Conservation (phyloP, 495 filamentous ascomycete genomes). For the Penicillium soppii region DNA sequence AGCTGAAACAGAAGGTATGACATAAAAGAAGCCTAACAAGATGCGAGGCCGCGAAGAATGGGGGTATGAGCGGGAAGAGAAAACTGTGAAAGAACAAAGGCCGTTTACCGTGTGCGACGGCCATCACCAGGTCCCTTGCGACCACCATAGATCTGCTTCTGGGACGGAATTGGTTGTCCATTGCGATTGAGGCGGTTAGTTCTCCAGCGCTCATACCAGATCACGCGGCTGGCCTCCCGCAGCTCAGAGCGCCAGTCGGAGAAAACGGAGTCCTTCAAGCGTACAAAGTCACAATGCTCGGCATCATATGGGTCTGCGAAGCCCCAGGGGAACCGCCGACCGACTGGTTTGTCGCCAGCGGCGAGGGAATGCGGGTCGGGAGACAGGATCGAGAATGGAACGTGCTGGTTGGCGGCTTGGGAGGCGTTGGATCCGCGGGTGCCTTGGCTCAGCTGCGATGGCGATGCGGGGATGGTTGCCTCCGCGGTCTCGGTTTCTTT, state of each 20-base stretch:
- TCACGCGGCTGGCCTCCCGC: conserved; percentile 84
- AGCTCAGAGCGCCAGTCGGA: conserved; percentile 89
- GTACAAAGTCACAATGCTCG: conserved; percentile 92
- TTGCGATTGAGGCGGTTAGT: conserved; percentile 63
- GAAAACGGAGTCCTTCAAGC: conserved; percentile 88
- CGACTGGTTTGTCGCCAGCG: conserved; percentile 55
- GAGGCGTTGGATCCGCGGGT: conserved; percentile 23
- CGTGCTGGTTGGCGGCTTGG: conserved; percentile 35
- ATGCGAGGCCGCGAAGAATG: conserved; percentile 13
- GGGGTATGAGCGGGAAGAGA: conserved; percentile 29
- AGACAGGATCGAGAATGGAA: conserved; percentile 91
- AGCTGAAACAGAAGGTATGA: conserved; percentile 18
- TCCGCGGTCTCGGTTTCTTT: conserved; percentile 7
- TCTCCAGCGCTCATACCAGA: conserved; percentile 97
- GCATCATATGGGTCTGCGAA: conserved; percentile 90
- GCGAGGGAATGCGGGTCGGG: conserved; percentile 85
- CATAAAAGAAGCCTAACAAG: conserved; percentile 24
- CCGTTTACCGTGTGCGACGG: conserved; percentile 32
- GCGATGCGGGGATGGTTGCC: not conserved
- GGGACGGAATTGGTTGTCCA: conserved; percentile 17
- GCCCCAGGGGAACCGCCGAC: conserved; percentile 92
- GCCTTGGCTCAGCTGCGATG: conserved; percentile 16
- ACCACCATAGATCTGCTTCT: conserved; percentile 30
- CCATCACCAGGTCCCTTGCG: conserved; percentile 34
- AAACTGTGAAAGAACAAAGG: conserved; percentile 20